These are phyloP conservation scores for Ballota nigra DNA, from an alignment of 257 asterid genomes.

Conservation along the genomic window DNA sequence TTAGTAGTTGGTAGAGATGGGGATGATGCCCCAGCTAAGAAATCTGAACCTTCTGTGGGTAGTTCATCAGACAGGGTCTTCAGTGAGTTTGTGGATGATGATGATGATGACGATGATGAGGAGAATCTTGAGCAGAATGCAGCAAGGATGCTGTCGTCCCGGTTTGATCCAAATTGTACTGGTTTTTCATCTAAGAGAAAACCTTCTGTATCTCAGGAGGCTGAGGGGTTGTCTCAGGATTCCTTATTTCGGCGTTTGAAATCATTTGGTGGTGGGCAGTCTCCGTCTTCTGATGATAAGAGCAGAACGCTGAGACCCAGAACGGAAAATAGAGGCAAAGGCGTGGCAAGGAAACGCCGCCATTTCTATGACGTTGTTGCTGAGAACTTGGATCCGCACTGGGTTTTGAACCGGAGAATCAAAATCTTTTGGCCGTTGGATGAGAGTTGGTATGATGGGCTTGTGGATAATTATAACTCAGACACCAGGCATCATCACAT, in stretches of 20 bases:
- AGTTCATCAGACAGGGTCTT: conserved; percentile 39
- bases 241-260: conserved; percentile 41
- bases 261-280: conserved; percentile 46
- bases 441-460: conserved; percentile 92
- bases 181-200: conserved; percentile 60
- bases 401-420: conserved; percentile 77
- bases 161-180: conserved; percentile 96
- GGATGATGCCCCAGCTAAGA: conserved; percentile 39
- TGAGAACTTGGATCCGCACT: conserved; percentile 59
- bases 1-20: conserved; percentile 34
- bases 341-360: conserved; percentile 72
- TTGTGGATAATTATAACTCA: conserved; percentile 71
- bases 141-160: conserved; percentile 97
- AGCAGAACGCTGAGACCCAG: conserved; percentile 79
- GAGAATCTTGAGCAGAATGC: conserved; percentile 96
- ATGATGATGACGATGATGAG: conserved; percentile 87
- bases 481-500: conserved; percentile 75
- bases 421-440: conserved; percentile 95
- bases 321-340: conserved; percentile 55
- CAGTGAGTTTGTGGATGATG: conserved; percentile 42
- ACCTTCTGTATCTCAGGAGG: conserved; percentile 43
- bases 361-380: conserved; percentile 83
- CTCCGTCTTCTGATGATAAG: conserved; percentile 50
- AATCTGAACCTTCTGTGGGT: conserved; percentile 45
- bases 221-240: conserved; percentile 45